Percentiles rank a stretch among this genome's conserved stretches.
Conservation (phyloP, 1,284 basidiomycete genomes). For the Tilletia horrida region DNA sequence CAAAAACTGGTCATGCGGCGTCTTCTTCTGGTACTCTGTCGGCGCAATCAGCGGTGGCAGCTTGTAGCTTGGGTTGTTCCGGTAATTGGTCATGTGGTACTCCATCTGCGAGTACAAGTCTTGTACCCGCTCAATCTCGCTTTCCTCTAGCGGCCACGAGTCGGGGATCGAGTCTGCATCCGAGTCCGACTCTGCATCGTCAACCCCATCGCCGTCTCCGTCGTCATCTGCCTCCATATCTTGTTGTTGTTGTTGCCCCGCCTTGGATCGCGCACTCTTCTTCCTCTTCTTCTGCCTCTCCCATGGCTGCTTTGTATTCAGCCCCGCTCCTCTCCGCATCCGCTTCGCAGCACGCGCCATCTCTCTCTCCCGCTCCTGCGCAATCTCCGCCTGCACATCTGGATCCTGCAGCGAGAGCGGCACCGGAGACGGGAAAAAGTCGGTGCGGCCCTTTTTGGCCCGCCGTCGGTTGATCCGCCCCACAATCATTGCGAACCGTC, state of each 20-base stretch:
- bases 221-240: constrained; percentile 12
- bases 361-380: constrained; percentile 11
- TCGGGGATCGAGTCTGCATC: background rate
- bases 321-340: too few species aligned
- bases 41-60: constrained; percentile 36
- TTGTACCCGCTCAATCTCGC: constrained; percentile 24
- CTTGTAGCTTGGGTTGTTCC: constrained; percentile 30
- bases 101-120: constrained; percentile 26
- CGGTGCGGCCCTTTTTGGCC: constrained; percentile 11
- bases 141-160: background rate
- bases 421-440: constrained; percentile 15
- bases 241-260: background rate
- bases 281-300: constrained; percentile 5
- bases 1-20: constrained; percentile 35
- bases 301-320: too few species aligned
- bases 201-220: constrained; percentile 1
- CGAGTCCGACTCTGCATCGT: background rate
- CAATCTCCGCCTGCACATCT: constrained; percentile 12
- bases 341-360: background rate
- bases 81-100: constrained; percentile 33
- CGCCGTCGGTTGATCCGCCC: constrained; percentile 8
- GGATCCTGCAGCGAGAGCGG: constrained; percentile 6
- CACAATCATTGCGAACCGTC: constrained; percentile 1
- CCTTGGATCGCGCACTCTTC: background rate
- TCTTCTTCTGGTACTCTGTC: constrained; percentile 32